phyloP scores from a whole-genome alignment of 1,139 yeast genomes.

The Saccharomycopsis hybrid region DNA sequence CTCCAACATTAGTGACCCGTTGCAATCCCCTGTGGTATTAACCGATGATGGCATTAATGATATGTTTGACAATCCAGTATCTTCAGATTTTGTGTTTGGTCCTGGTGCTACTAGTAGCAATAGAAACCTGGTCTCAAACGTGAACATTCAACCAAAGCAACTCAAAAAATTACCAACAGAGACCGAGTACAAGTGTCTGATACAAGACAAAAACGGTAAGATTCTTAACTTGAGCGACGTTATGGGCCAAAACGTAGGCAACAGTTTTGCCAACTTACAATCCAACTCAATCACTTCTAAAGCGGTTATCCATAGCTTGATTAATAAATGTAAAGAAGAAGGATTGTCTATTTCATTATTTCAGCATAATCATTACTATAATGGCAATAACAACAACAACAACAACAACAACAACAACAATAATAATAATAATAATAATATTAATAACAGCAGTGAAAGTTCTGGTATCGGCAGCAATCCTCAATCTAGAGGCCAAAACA shows the following conservation, averaged over 20 bases:
- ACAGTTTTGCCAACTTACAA: no score
- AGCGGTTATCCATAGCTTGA: no score
- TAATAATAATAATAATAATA: constrained; percentile 1
- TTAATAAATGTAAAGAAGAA: neutral
- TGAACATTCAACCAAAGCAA: no score
- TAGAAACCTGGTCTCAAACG: no score
- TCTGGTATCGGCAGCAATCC: neutral
- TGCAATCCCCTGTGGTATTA: constrained; percentile 18
- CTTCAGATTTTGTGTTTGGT: neutral
- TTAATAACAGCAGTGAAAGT: neutral
- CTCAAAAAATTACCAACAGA: no score
- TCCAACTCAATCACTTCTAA: no score
- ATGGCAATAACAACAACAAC: neutral
- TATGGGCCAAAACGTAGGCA: no score
- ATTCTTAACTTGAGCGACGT: no score
- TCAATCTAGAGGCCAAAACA: no score
- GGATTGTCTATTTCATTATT: neutral
- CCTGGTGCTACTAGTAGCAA: no score
- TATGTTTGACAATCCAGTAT: neutral
- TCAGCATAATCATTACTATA: neutral
- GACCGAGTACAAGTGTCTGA: no score
- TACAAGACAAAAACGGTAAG: no score
- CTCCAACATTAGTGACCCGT: constrained; percentile 4
- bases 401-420: constrained; percentile 1
- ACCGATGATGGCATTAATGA: constrained; percentile 6